Conservation (phyloP, 2,329 filamentous ascomycete species). For the Penicillium brasilianum region DNA sequence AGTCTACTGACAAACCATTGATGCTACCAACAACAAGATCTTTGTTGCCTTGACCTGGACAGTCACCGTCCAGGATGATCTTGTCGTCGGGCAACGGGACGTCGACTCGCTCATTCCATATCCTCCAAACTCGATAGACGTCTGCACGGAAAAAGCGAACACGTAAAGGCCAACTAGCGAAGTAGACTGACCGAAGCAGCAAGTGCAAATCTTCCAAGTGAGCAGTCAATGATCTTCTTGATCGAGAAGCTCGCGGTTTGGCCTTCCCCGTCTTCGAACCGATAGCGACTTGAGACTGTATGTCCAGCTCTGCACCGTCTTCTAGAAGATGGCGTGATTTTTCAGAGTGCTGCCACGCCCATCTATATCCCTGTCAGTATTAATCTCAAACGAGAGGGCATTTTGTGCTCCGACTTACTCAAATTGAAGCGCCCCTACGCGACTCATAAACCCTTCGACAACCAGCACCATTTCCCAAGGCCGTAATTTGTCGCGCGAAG, state of each 20-base stretch:
- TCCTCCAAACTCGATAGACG: slow-evolving; percentile 71
- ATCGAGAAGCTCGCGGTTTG: slow-evolving; percentile 49
- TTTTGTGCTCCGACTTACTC: slow-evolving; percentile 64
- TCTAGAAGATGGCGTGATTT: slow-evolving; percentile 67
- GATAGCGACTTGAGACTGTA: slow-evolving; percentile 36
- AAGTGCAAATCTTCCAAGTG: slow-evolving; percentile 81
- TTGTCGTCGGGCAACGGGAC: slow-evolving; percentile 57
- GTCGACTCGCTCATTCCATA: slow-evolving; percentile 58
- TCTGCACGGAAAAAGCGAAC: slow-evolving; percentile 78
- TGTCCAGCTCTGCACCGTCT: slow-evolving; percentile 51
- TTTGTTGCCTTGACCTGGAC: slow-evolving; percentile 15
- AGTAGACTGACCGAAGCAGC: slow-evolving; percentile 78
- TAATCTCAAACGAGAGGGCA: background rate
- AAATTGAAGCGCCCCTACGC: slow-evolving; percentile 87
- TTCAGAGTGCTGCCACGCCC: slow-evolving; percentile 89
- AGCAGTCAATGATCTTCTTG: slow-evolving; percentile 66
- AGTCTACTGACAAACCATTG: slow-evolving; percentile 58
- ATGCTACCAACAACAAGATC: slow-evolving; percentile 45
- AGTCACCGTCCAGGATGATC: slow-evolving; percentile 59
- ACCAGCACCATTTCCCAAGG: slow-evolving; percentile 93
- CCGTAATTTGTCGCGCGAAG: slow-evolving; percentile 68
- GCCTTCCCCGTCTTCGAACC: slow-evolving; percentile 48
- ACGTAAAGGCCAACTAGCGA: slow-evolving; percentile 79
- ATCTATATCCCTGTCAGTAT: slow-evolving; percentile 58
- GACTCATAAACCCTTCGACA: slow-evolving; percentile 86